phyloP scores from a whole-genome alignment of 805 yeast species.

The Helenozyma rhizophorensis region DNA sequence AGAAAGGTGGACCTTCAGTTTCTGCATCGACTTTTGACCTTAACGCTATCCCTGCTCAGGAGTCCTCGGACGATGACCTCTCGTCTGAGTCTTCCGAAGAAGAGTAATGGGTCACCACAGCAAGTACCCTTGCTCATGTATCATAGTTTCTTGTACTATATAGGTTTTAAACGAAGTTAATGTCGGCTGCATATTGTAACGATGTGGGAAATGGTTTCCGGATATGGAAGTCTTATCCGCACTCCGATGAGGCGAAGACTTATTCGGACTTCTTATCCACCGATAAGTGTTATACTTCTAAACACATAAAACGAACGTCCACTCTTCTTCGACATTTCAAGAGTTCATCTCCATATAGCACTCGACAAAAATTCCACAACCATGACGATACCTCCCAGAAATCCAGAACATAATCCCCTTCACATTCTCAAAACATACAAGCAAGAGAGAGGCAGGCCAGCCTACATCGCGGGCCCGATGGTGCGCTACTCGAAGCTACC shows the following conservation, averaged over 20 bases:
- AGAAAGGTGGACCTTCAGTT: conserved; percentile 14
- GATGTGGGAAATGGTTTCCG: background rate
- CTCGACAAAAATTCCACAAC: too few relatives aligned
- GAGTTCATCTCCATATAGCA: too few relatives aligned
- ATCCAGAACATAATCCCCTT: conserved; percentile 30
- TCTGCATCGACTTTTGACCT: conserved; percentile 24
- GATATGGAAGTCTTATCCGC: too few relatives aligned
- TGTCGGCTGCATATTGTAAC: background rate
- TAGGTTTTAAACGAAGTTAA: conserved; percentile 8
- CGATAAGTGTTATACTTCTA: too few relatives aligned
- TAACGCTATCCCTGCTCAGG: conserved; percentile 33
- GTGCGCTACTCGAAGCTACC: conserved; percentile 94
- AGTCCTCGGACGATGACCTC: conserved; percentile 50
- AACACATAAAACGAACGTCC: too few relatives aligned
- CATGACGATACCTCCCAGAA: too few relatives aligned
- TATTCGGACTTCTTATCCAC: too few relatives aligned
- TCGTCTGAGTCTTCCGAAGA: conserved; percentile 65
- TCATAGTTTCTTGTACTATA: conserved; percentile 16
- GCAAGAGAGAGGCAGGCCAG: conserved; percentile 28
- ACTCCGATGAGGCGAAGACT: background rate
- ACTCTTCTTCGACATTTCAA: too few relatives aligned
- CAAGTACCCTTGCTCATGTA: conserved; percentile 4
- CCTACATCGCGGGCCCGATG: conserved; percentile 78
- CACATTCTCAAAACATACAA: conserved; percentile 26
- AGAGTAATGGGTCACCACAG: conserved; percentile 37